These are phyloP conservation scores for Umbilicaria muhlenbergii DNA, from an alignment of 495 filamentous ascomycete genomes.

Conservation along the genomic window DNA sequence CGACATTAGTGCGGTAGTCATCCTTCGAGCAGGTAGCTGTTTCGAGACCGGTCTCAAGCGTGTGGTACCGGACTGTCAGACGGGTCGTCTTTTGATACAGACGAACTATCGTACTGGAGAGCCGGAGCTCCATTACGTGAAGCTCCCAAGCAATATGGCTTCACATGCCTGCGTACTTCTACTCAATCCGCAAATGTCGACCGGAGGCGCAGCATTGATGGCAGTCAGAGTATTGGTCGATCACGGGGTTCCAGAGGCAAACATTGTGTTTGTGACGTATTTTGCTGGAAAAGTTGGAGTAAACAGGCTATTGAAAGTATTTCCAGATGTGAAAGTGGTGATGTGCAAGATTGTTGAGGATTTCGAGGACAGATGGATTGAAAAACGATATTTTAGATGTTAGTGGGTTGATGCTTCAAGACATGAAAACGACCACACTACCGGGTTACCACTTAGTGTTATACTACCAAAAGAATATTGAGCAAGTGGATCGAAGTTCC, in stretches of 20 bases:
- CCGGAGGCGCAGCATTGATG: constrained; percentile 89
- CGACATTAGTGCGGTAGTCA: constrained; percentile 69
- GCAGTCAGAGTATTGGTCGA: constrained; percentile 87
- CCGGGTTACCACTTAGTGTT: too few species aligned
- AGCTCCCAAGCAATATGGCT: constrained; percentile 53
- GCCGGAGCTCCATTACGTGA: constrained; percentile 80
- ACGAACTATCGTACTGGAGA: constrained; percentile 71
- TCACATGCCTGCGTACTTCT: constrained; percentile 66
- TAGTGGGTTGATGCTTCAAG: constrained; percentile 18
- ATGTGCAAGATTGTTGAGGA: constrained; percentile 65
- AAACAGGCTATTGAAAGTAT: constrained; percentile 70
- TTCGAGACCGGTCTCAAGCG: constrained; percentile 79
- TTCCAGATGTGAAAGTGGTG: constrained; percentile 69
- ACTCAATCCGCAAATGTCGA: constrained; percentile 86
- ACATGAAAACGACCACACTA: background rate
- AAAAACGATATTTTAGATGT: constrained; percentile 67
- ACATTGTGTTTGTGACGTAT: constrained; percentile 80
- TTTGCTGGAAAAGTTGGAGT: constrained; percentile 68
- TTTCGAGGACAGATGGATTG: constrained; percentile 67
- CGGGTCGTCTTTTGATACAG: constrained; percentile 79
- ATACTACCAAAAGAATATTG: too few species aligned
- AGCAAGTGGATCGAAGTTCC: too few species aligned
- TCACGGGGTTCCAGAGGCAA: constrained; percentile 75
- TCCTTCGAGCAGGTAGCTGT: constrained; percentile 72
- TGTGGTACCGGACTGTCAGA: constrained; percentile 81